These are phyloP conservation scores for Rhodofomes roseus DNA, from an alignment of 1,284 basidiomycete species.

Conservation along the genomic window DNA sequence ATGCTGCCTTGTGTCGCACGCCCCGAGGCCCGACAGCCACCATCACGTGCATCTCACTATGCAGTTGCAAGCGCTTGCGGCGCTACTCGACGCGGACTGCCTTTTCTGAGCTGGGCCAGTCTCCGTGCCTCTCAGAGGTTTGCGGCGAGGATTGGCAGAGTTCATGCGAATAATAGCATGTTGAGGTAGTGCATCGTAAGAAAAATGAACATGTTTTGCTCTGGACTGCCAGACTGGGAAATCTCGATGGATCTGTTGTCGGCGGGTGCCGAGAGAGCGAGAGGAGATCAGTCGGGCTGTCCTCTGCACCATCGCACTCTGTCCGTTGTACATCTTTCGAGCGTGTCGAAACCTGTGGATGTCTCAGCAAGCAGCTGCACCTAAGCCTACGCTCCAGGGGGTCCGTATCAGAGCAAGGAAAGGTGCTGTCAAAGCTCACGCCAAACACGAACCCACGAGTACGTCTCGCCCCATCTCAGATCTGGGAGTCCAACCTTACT, in stretches of 20 bases:
- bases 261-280: not conserved
- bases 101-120: not conserved
- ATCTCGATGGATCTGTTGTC: slow-evolving; percentile 1
- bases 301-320: slow-evolving; percentile 7
- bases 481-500: not conserved
- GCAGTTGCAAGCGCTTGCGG: not conserved
- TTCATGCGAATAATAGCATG: not conserved
- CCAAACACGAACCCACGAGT: slow-evolving; percentile 85
- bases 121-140: not conserved
- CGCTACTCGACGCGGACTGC: not conserved
- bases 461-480: slow-evolving; percentile 8
- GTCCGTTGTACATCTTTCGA: slow-evolving; percentile 29
- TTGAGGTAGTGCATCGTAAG: too few species aligned
- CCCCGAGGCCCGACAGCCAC: slow-evolving; percentile 3
- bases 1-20: slow-evolving; percentile 1
- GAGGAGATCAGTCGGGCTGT: slow-evolving; percentile 12
- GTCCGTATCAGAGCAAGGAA: slow-evolving; percentile 88
- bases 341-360: slow-evolving; percentile 54
- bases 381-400: slow-evolving; percentile 84
- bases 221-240: not conserved
- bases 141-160: not conserved
- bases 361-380: slow-evolving; percentile 78
- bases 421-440: slow-evolving; percentile 81
- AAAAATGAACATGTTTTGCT: too few species aligned
- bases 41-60: not conserved